These are phyloP conservation scores for Achaetomiella virescens DNA, from an alignment of 495 filamentous ascomycete species.

Conservation along the genomic window DNA sequence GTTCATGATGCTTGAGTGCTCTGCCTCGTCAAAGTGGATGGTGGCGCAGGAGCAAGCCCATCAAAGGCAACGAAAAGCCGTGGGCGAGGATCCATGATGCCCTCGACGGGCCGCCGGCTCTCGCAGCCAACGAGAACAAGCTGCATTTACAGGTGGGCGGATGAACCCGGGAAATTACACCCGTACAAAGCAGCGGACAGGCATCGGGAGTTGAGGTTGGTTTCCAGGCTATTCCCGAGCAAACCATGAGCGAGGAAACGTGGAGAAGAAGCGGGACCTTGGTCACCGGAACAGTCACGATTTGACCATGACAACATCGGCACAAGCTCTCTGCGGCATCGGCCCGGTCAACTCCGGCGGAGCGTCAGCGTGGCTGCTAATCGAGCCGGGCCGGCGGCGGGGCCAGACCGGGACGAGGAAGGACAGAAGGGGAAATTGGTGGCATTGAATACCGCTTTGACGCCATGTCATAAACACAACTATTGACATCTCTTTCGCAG, in stretches of 20 bases:
- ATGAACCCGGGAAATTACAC: neutral
- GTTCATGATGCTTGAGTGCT: neutral
- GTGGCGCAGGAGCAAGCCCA: neutral
- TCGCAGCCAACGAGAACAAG: neutral
- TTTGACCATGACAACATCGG: neutral
- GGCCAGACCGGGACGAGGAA: neutral
- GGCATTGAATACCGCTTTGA: no score
- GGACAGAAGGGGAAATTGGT: neutral
- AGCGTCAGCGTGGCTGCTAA: neutral
- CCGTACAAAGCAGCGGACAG: neutral
- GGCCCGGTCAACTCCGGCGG: neutral
- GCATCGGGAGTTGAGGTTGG: neutral
- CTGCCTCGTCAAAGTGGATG: neutral
- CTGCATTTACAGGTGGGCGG: neutral
- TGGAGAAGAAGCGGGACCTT: constrained; percentile 12
- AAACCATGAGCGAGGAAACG: constrained; percentile 2
- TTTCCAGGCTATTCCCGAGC: constrained; percentile 7
- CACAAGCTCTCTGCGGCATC: constrained; percentile 6
- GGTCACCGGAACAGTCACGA: neutral
- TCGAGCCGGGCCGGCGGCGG: neutral
- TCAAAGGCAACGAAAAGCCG: neutral
- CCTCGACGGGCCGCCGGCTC: neutral
- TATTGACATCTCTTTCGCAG: no score
- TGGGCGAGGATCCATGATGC: neutral
- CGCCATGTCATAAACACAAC: no score